These are phyloP conservation scores for Zychaea mexicana DNA, from an alignment of 371 early-diverging fungal species.

Conservation along the genomic window DNA sequence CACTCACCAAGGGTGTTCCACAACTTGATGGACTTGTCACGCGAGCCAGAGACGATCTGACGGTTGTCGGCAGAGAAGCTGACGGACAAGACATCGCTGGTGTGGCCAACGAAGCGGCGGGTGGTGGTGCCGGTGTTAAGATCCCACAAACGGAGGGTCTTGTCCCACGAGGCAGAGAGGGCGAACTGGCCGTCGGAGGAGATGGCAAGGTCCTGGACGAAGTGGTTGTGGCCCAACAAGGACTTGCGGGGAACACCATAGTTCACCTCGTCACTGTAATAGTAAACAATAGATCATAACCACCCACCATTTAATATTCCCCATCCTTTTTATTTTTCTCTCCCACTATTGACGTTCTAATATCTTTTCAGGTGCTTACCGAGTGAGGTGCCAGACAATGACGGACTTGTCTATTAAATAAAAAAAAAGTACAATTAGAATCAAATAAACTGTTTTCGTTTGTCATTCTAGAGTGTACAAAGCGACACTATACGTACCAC, in stretches of 20 bases:
- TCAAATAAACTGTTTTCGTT: neutral
- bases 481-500: slow-evolving; percentile 67
- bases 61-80: slow-evolving; percentile 99
- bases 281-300: neutral
- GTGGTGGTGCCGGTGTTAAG: slow-evolving; percentile 92
- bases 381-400: slow-evolving; percentile 95
- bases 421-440: neutral
- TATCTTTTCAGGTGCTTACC: slow-evolving; percentile 22
- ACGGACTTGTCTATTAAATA: slow-evolving; percentile 83
- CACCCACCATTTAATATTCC: neutral
- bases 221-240: slow-evolving; percentile 97
- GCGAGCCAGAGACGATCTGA: slow-evolving; percentile 97
- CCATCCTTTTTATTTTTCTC: neutral
- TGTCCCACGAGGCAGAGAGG: slow-evolving; percentile 98
- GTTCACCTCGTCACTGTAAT: slow-evolving; percentile 86
- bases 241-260: slow-evolving; percentile 92
- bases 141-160: slow-evolving; percentile 99
- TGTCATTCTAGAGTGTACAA: neutral
- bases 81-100: slow-evolving; percentile 95
- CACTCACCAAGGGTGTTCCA: slow-evolving; percentile 99
- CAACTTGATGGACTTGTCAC: slow-evolving; percentile 98
- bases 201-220: slow-evolving; percentile 95
- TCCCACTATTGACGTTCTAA: neutral
- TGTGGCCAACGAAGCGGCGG: slow-evolving; percentile 97
- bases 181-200: slow-evolving; percentile 98